Percentiles rank a stretch among this genome's conserved stretches.
These are phyloP conservation scores for Neurospora tetrasperma DNA, from an alignment of 495 filamentous ascomycete species.

Conservation along the genomic window DNA sequence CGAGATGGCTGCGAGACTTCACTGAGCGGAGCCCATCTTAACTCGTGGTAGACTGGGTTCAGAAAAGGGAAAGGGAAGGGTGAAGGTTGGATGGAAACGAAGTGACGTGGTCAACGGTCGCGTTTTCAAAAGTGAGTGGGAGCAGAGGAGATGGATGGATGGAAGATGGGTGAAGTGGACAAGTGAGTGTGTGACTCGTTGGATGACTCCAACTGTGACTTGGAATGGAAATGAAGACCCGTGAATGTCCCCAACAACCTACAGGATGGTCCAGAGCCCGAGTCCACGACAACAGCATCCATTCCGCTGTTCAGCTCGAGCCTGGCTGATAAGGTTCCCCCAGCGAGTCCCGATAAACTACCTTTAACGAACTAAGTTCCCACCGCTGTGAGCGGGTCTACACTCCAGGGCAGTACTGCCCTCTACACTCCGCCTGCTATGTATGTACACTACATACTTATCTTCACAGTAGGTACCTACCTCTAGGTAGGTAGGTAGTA, in stretches of 20 bases:
- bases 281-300: neutral
- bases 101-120: neutral
- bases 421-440: too few species aligned
- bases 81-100: neutral
- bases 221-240: neutral
- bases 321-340: neutral
- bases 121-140: neutral
- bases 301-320: neutral
- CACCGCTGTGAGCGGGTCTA: neutral
- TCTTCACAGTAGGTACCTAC: too few species aligned
- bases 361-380: neutral
- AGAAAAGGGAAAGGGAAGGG: neutral
- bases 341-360: neutral
- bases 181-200: neutral
- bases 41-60: neutral
- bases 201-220: neutral
- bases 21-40: constrained; percentile 20
- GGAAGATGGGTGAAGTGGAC: neutral
- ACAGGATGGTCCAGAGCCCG: neutral
- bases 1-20: constrained; percentile 18
- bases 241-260: neutral
- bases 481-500: too few species aligned
- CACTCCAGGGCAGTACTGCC: too few species aligned
- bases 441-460: too few species aligned
- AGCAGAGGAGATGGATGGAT: neutral